Evolutionary conservation across 257 asterid genomes (phyloP).

Genomic region (Ocimum tenuiflorum): DNA sequence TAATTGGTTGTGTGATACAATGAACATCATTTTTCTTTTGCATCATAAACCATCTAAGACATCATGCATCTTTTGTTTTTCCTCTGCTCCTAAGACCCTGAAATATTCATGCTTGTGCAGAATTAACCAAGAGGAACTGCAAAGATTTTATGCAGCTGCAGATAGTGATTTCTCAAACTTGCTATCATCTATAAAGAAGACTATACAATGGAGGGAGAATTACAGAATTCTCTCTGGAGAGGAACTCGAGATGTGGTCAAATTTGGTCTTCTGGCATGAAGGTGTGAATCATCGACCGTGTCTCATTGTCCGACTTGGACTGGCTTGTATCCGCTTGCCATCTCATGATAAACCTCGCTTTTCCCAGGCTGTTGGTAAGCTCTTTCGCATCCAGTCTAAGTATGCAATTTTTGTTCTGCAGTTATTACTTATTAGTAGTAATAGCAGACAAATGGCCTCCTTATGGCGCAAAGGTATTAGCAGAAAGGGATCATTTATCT

Average conservation of each 20-base stretch:
- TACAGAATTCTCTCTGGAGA: conserved; percentile 68
- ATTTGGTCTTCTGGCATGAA: conserved; percentile 93
- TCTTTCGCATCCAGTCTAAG: conserved; percentile 13
- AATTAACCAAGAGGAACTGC: conserved; percentile 59
- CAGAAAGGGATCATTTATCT: too few relatives aligned
- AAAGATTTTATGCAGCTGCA: conserved; percentile 64
- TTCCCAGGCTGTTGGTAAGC: conserved; percentile 90
- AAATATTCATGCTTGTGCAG: conserved; percentile 43
- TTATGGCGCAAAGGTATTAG: too few relatives aligned
- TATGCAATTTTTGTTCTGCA: background rate
- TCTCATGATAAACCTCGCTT: conserved; percentile 66
- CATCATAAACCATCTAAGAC: background rate
- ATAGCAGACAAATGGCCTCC: too few relatives aligned
- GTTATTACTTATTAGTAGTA: too few relatives aligned
- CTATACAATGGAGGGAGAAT: conserved; percentile 84
- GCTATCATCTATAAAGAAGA: conserved; percentile 63
- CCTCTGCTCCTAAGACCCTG: conserved; percentile 23
- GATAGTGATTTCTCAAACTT: conserved; percentile 56
- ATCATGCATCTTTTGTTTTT: background rate
- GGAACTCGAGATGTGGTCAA: conserved; percentile 89
- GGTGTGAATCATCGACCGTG: conserved; percentile 62
- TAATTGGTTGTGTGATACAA: conserved; percentile 1
- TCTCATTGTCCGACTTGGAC: conserved; percentile 85
- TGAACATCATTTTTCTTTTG: background rate
- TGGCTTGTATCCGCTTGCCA: conserved; percentile 63